Evolutionary conservation across 495 filamentous ascomycete genomes (phyloP).

Genomic region (Lasiosphaeriaceae sp.): DNA sequence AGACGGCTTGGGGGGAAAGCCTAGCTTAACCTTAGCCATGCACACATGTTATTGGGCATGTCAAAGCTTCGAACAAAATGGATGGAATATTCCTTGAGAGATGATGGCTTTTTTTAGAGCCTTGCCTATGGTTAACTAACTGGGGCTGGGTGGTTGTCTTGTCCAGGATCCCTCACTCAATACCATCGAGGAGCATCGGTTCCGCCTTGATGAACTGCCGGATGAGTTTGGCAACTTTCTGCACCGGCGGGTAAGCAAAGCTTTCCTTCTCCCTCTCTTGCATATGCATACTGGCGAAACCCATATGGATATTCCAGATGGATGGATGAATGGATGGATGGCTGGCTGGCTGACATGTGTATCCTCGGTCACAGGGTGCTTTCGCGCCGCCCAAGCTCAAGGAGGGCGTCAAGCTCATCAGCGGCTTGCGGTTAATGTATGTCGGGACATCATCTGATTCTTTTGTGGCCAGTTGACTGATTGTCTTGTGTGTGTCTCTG

Average conservation of each 20-base stretch:
- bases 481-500: not conserved
- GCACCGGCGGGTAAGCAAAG: conserved; percentile 43
- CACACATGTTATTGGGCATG: not conserved
- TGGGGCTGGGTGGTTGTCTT: not conserved
- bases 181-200: conserved; percentile 44
- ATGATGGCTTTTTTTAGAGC: too few species aligned
- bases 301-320: too few species aligned
- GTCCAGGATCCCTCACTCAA: conserved; percentile 29
- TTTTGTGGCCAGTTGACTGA: too few species aligned
- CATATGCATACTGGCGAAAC: too few species aligned
- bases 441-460: too few species aligned
- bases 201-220: conserved; percentile 29
- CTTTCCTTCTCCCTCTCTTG: not conserved
- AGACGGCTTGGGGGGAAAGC: too few species aligned
- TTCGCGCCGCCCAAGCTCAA: conserved; percentile 42
- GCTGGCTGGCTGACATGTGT: not conserved
- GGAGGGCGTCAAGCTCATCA: conserved; percentile 35
- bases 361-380: conserved; percentile 34
- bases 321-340: not conserved
- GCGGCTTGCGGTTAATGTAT: conserved; percentile 49
- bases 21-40: too few species aligned
- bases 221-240: conserved; percentile 55
- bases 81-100: not conserved
- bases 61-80: not conserved
- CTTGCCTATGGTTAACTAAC: too few species aligned